Percentiles rank a stretch among this genome's conserved stretches.
Conservation (phyloP, 2,329 filamentous ascomycete species). For the Sclerotinia borealis region DNA sequence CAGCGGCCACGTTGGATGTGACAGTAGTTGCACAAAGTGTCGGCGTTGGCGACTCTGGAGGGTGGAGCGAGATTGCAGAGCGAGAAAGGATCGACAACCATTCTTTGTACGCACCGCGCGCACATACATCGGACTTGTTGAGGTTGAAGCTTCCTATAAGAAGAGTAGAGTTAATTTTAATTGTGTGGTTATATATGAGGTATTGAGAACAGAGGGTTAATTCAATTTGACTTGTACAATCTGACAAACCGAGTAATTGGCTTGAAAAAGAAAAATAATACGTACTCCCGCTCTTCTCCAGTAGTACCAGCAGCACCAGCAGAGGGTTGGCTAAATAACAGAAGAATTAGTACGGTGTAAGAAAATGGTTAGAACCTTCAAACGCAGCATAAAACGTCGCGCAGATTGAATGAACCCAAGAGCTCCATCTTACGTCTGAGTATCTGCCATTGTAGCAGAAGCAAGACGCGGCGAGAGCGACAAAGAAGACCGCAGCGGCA, state of each 20-base stretch:
- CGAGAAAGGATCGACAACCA: not conserved
- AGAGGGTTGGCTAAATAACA: not conserved
- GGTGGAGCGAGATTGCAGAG: not conserved
- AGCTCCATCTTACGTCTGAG: not conserved
- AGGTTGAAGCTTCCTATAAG: not conserved
- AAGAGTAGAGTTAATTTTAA: not conserved
- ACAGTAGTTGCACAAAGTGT: not conserved
- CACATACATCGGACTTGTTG: not conserved
- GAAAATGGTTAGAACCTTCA: not conserved
- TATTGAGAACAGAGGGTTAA: not conserved
- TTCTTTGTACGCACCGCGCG: not conserved
- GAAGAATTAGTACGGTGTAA: not conserved
- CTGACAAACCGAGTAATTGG: not conserved
- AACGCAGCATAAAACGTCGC: not conserved
- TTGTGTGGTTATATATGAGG: not conserved
- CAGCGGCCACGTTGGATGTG: not conserved
- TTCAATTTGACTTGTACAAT: not conserved
- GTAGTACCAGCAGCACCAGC: not conserved
- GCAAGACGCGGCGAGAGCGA: not conserved
- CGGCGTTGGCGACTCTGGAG: too few species aligned
- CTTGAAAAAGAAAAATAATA: not conserved
- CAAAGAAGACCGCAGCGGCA: too few species aligned
- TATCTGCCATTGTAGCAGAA: not conserved
- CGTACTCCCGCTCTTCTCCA: not conserved
- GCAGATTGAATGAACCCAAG: not conserved